Evolutionary conservation across 192 early-diverging fungal species (phyloP).

Genomic region (Gigaspora rosea): DNA sequence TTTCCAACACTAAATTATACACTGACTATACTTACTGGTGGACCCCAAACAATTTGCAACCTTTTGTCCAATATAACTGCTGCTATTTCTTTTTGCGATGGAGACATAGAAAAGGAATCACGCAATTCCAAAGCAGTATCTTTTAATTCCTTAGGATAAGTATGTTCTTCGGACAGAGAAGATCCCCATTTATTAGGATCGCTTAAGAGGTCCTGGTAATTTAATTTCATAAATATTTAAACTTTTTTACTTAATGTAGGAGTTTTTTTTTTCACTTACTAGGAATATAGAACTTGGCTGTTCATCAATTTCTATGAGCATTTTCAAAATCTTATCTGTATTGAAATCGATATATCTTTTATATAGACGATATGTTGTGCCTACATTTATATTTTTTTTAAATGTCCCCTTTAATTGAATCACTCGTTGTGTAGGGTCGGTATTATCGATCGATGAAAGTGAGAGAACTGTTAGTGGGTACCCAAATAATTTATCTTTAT

Average conservation of each 20-base stretch:
- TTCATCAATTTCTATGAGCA: constrained; percentile 31
- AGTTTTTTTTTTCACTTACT: constrained; percentile 3
- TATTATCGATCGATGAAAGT: constrained; percentile 16
- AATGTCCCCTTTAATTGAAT: constrained; percentile 31
- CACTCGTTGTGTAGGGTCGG: neutral
- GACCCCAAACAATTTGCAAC: constrained; percentile 53
- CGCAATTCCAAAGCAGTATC: constrained; percentile 37
- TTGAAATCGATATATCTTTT: constrained; percentile 38
- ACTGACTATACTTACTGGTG: constrained; percentile 40
- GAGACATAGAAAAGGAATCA: constrained; percentile 46
- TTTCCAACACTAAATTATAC: neutral
- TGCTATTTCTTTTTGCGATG: constrained; percentile 47
- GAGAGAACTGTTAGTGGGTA: neutral
- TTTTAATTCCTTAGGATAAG: constrained; percentile 32
- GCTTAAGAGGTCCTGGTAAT: constrained; percentile 36
- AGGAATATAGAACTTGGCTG: too few relatives aligned
- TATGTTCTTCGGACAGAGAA: constrained; percentile 10
- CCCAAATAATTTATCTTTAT: constrained; percentile 17
- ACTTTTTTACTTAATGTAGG: constrained; percentile 15
- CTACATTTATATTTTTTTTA: neutral
- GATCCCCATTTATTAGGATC: constrained; percentile 49
- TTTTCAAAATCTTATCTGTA: constrained; percentile 28
- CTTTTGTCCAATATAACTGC: constrained; percentile 38
- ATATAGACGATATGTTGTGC: constrained; percentile 26
- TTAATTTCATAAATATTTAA: neutral